Percentiles rank a stretch among this genome's conserved stretches.
Conservation (phyloP, 345 rosid genomes). For the rapeseed (Brassica napus) region DNA sequence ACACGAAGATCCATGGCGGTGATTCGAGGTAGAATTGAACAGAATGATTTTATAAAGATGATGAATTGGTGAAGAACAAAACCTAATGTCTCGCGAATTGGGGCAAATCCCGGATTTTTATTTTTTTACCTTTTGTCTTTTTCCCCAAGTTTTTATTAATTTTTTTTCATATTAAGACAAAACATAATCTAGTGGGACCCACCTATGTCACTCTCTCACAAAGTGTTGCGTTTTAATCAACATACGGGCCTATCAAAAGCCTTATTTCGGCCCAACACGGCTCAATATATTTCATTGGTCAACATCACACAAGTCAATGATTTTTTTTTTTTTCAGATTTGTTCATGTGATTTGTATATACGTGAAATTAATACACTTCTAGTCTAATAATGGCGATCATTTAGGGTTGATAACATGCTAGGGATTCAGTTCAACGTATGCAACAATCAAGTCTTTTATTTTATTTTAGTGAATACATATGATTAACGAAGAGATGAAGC, state of each 20-base stretch:
- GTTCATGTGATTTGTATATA: no score
- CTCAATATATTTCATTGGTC: background rate
- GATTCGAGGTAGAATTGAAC: background rate
- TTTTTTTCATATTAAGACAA: background rate
- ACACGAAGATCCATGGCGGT: slow-evolving; percentile 31
- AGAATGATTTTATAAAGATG: background rate
- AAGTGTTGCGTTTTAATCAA: background rate
- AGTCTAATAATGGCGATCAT: no score
- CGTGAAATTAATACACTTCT: no score
- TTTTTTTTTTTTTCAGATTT: no score
- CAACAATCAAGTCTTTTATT: no score
- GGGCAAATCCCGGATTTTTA: background rate
- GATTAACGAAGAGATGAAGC: background rate
- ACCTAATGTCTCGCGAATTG: background rate
- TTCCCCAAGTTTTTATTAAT: background rate
- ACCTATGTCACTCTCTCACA: background rate
- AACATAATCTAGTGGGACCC: background rate
- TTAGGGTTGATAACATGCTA: no score
- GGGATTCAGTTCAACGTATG: no score
- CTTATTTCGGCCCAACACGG: background rate
- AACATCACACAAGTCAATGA: background rate
- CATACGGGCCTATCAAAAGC: background rate
- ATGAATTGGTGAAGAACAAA: background rate
- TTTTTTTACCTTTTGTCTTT: background rate
- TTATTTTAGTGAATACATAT: no score